Evolutionary conservation across 768 basidiomycete species (phyloP), one percentile per base, ranked within the genome.

Genomic region (Pleurotus cornucopiae): DNA sequence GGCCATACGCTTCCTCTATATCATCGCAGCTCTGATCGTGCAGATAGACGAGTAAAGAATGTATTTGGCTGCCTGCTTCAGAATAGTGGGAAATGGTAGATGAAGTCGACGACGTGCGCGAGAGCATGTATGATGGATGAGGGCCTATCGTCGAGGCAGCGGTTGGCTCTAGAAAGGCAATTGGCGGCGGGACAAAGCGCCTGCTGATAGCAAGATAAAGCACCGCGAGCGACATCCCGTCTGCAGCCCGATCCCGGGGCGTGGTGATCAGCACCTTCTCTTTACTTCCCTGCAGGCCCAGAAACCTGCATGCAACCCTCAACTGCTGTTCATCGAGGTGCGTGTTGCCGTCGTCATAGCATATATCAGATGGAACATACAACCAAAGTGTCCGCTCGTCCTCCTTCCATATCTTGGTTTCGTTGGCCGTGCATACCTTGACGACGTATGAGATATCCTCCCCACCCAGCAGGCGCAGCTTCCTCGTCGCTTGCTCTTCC

Each of bases 251-350:
- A 23, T 53, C 51, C 11, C 39, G 20, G 6, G 51, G 51, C 2
- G 51, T 53, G 2, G 51, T 53, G 39, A 53, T 53, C 39, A 53
- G 9, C 9, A 53, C 51, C 39, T 53, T 39, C 37, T 39, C 51
- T 25, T 39, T 53, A 4, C n/a, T 14, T 2, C 37, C 37, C 11
- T 21, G 38, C 11, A 40, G 34, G n/a, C 37, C 16, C 16, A 53
- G 39, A 23, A 53, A 53, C 20, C 51, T 37, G 39, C 51, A 53
- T 4, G 38, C 51, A 25, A 53, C 37, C 16, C 39, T 37, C 20
- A 53, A 25, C 21, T 53, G 51, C 26, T 53, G 51, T 21, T 53
- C 51, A 18, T 53, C 51, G 16, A 53, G 51, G 39, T 53, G 51
- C 13, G 51, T 12, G 25, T 53, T 53, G 11, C 51, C 51, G 39